Evolutionary conservation across 2,329 filamentous ascomycete species (phyloP).

Genomic region (Ceratocystis harringtonii): DNA sequence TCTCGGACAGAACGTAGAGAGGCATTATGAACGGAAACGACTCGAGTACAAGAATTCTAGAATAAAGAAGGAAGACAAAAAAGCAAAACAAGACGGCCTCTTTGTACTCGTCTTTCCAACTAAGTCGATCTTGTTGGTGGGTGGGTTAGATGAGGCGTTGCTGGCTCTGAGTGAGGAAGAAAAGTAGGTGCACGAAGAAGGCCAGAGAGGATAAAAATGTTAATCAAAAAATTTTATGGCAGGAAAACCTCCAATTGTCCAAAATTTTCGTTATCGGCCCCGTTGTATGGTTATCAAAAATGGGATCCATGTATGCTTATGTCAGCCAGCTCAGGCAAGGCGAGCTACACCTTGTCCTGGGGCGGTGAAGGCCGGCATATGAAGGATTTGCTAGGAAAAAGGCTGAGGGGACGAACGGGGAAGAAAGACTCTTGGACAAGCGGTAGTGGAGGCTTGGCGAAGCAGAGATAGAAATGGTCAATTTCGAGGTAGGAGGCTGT

Average conservation of each 20-base stretch:
- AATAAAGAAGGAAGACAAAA: conserved; percentile 6
- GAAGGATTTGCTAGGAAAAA: background rate
- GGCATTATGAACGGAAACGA: conserved; percentile 23
- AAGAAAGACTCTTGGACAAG: too few species aligned
- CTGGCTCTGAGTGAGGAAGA: conserved; percentile 12
- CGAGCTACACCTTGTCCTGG: background rate
- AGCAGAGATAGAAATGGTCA: too few species aligned
- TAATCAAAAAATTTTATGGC: conserved; percentile 18
- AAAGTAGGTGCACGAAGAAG: conserved; percentile 14
- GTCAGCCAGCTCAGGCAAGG: conserved; percentile 10
- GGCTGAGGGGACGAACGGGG: background rate
- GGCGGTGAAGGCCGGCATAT: background rate
- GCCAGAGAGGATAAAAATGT: conserved; percentile 13
- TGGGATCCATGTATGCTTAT: conserved; percentile 15
- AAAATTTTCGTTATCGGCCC: conserved; percentile 18
- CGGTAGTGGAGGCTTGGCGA: background rate
- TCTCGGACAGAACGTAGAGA: conserved; percentile 87
- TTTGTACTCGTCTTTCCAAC: conserved; percentile 9
- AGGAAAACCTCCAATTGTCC: conserved; percentile 16
- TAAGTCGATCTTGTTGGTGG: conserved; percentile 12
- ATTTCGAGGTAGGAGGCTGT: background rate
- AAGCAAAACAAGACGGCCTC: conserved; percentile 10
- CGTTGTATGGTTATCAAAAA: conserved; percentile 16
- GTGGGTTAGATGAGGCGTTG: conserved; percentile 10
- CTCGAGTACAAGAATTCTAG: background rate